Evolutionary conservation across 768 basidiomycete species (phyloP), one percentile per base, ranked within the genome.

Genomic region (Russula olivacea): DNA sequence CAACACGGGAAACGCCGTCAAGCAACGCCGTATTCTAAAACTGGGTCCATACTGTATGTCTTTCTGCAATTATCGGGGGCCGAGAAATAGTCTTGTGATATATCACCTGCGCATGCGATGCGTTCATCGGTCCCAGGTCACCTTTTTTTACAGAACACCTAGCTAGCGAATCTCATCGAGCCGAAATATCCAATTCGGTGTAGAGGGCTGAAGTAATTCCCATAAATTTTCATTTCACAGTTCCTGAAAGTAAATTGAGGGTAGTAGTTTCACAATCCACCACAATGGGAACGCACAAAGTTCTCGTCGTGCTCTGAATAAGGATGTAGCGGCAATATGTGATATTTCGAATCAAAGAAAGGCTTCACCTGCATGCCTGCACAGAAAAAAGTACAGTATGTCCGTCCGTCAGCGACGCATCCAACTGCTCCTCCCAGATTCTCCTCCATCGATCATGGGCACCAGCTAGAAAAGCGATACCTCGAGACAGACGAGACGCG

Each of bases 401-500:
- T 78, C 71, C 73, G 74, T 72, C 74, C 66, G 54, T 69, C 71
- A 71, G 71, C 67, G 59, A 45, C 21, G 65, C 65, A 72, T 71
- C 71, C 66, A 12, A 21, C 70, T 61, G n/a, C 62, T 69, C 75
- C 78, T 80, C 69, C 78, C 69, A 71, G 69, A 64, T 12, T 14
- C 61, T 59, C 71, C 65, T 70, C 66, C 65, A 64, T 72, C 69
- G 34, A 75, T 89, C 87, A 83, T 89, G 87, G 80, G 87, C 79
- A 71, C 81, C 87, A 82, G 84, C 85, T 28, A 72, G 71, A 36
- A 36, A 79, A 78, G 85, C 85, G 86, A 81, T 77, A 75, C 87
- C 83, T 89, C 86, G 78, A 66, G 76, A 74, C 75, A 72, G 78
- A 69, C 72, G 64, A 76, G 69, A 71, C 74, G 74, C 67, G 78